Conservation (phyloP, 805 yeast species). For the Sungouiozyma ichnusensis region DNA sequence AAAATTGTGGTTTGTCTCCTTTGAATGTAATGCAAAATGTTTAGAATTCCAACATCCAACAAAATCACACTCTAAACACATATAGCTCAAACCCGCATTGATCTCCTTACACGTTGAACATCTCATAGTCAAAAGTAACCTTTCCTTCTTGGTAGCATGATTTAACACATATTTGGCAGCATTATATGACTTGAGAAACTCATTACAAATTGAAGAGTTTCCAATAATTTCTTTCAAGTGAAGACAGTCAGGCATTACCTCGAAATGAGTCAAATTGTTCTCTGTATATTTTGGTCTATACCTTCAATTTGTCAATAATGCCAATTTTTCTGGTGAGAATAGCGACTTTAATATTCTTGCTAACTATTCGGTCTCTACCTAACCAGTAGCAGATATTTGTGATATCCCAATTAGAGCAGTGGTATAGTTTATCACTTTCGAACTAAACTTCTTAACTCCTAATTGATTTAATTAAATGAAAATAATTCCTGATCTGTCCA, state of each 20-base stretch:
- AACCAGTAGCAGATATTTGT: too few relatives aligned
- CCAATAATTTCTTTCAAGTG: slow-evolving; percentile 26
- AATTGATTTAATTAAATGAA: too few relatives aligned
- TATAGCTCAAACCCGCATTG: slow-evolving; percentile 32
- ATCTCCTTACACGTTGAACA: slow-evolving; percentile 24
- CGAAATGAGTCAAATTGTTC: neutral
- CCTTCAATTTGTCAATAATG: too few relatives aligned
- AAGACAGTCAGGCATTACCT: slow-evolving; percentile 22
- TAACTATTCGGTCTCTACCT: too few relatives aligned
- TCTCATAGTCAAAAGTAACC: slow-evolving; percentile 15
- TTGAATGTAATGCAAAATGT: slow-evolving; percentile 41
- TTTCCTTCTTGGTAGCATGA: slow-evolving; percentile 14
- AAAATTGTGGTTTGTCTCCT: slow-evolving; percentile 40
- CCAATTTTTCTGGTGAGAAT: too few relatives aligned
- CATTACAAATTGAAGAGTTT: slow-evolving; percentile 13
- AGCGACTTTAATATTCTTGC: too few relatives aligned
- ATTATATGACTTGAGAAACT: slow-evolving; percentile 21
- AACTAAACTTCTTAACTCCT: too few relatives aligned
- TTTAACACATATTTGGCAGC: slow-evolving; percentile 18
- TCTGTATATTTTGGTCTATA: neutral
- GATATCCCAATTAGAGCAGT: too few relatives aligned
- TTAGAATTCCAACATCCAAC: slow-evolving; percentile 53
- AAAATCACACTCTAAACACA: slow-evolving; percentile 71
- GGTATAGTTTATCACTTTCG: too few relatives aligned
- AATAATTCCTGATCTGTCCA: too few relatives aligned